A percentile compares a stretch with the other conserved stretches of the same genome.
Evolutionary conservation across 2,329 filamentous ascomycete genomes (phyloP).

Genomic region (Ceratocystis ficicola): DNA sequence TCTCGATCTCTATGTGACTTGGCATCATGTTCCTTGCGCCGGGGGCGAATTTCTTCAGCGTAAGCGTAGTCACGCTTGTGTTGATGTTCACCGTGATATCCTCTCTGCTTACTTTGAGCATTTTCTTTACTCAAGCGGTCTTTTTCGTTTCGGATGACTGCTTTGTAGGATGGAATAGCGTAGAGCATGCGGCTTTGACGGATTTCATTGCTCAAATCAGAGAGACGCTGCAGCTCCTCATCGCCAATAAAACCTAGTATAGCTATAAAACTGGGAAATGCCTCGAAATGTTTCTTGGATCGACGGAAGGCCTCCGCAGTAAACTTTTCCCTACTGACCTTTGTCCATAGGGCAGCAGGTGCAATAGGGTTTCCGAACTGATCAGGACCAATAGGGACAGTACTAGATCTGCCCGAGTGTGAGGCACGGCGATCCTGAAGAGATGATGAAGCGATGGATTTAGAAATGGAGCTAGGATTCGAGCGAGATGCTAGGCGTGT

Average conservation of each 20-base stretch:
- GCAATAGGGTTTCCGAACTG: constrained; percentile 45
- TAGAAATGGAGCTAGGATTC: neutral
- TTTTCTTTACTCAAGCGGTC: neutral
- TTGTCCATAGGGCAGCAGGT: constrained; percentile 47
- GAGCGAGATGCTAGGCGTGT: neutral
- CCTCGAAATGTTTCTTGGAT: constrained; percentile 48
- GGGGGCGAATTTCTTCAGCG: constrained; percentile 27
- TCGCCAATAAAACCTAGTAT: constrained; percentile 43
- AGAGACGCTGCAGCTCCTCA: constrained; percentile 35
- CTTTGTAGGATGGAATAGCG: constrained; percentile 11
- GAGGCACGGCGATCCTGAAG: constrained; percentile 15
- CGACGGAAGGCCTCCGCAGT: constrained; percentile 46
- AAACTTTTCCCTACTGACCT: constrained; percentile 42
- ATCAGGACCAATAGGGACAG: constrained; percentile 42
- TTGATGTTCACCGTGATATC: constrained; percentile 16
- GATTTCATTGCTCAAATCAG: constrained; percentile 14
- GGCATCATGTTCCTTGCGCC: constrained; percentile 29
- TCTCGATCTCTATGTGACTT: constrained; percentile 29
- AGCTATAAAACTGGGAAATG: constrained; percentile 48
- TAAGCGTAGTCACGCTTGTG: constrained; percentile 28
- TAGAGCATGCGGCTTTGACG: constrained; percentile 17
- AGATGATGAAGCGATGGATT: neutral
- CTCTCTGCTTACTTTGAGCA: neutral
- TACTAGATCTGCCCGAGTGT: constrained; percentile 10
- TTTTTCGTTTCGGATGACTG: neutral